Evolutionary conservation across 139 green algal genomes (phyloP), one percentile per base, ranked within the genome.

Genomic region (Monoraphidium neglectum): DNA sequence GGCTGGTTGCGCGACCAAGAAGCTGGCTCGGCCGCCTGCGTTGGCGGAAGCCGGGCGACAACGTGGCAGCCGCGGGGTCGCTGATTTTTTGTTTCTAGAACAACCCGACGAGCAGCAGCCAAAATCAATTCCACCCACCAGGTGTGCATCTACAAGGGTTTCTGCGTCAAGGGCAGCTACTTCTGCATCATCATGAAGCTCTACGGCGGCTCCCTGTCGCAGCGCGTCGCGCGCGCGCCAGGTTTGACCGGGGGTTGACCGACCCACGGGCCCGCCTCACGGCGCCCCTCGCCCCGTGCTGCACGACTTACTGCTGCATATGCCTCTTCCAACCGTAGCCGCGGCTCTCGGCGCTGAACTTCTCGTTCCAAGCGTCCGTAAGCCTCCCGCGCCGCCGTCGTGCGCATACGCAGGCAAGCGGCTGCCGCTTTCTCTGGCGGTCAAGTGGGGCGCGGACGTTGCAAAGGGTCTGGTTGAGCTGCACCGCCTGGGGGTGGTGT

Each of bases 121-220:
- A 51, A 51, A 8, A 12, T 12, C 12, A 12, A 8, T 21, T 12
- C 8, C 12, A 51, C 43, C 8, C 43, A 51, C 10, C 66, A 80
- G 65, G 66, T 80, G 30, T 74, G 65, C 40, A 80, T 75, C 37
- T 80, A 74, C 66, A 80, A 75, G 43, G 74, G 74, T 36, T 75
- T 80, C 37, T 75, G 65, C 38, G 65, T 80, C 15, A 80, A 80
- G 65, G 65, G n/a, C 21, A 47, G 66, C 37, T 53, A 75, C 53
- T 80, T 80, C 69, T 66, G 43, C n/a, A 74, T 80, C 65, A 80
- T 80, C 74, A 80, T 80, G 74, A 80, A 80, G 74, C 74, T 80
- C 5, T 80, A 80, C 65, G 72, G 54, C 74, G 62, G 64, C 74
- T 74, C 61, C 65, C 56, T 63, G 10, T 35, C 23, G 56, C 56